These are phyloP conservation scores for Porcisia deanei DNA, from an alignment of 208 protist genomes.

Conservation along the genomic window DNA sequence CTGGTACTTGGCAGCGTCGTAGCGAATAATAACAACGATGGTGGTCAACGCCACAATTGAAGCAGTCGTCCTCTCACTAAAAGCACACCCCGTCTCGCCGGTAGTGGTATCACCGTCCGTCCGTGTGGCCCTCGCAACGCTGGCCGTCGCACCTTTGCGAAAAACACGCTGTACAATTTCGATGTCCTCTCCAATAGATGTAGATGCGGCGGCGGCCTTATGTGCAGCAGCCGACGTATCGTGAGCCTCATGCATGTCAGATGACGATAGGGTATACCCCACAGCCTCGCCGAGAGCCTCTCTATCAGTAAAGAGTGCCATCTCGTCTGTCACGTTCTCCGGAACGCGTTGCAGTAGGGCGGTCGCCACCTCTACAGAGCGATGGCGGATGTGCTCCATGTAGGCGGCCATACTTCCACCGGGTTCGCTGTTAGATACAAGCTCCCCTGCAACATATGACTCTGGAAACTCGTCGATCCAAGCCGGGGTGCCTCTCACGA, in stretches of 20 bases:
- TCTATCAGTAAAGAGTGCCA: neutral
- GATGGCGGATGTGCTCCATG: slow-evolving; percentile 16
- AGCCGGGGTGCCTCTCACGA: slow-evolving; percentile 14
- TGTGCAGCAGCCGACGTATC: too few species aligned
- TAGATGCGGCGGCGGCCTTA: neutral
- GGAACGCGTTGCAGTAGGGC: slow-evolving; percentile 13
- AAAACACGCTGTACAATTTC: slow-evolving; percentile 19
- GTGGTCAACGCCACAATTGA: neutral
- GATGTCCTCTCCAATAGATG: slow-evolving; percentile 8
- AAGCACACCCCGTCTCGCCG: neutral
- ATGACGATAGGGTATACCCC: slow-evolving; percentile 11
- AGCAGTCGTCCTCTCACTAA: neutral
- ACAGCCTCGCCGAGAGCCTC: slow-evolving; percentile 12
- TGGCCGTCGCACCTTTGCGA: neutral
- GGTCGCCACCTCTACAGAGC: slow-evolving; percentile 20
- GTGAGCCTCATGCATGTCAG: neutral
- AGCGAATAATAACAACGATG: slow-evolving; percentile 28
- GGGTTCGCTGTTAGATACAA: neutral
- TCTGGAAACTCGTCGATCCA: slow-evolving; percentile 29
- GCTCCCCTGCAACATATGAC: neutral
- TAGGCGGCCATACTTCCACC: slow-evolving; percentile 4
- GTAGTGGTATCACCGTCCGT: neutral
- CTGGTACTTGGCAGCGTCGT: slow-evolving; percentile 11
- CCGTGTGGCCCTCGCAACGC: neutral
- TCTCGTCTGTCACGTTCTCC: slow-evolving; percentile 1